These are phyloP conservation scores for Diplodia sapinea DNA, from an alignment of 2,329 filamentous ascomycete genomes.

Conservation along the genomic window DNA sequence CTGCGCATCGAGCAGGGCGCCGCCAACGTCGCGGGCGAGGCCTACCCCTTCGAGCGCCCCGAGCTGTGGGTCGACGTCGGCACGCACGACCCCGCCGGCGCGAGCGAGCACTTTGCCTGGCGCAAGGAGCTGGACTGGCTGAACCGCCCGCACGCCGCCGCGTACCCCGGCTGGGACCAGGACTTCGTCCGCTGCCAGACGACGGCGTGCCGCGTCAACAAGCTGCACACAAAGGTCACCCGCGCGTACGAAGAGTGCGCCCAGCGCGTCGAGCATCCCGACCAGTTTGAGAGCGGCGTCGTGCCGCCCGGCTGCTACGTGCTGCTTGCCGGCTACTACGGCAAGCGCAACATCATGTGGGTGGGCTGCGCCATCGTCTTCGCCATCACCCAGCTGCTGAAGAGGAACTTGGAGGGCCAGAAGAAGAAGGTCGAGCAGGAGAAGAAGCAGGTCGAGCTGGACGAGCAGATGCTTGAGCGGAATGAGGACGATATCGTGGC, in stretches of 20 bases:
- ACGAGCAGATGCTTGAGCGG: conserved; percentile 30
- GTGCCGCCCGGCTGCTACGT: conserved; percentile 25
- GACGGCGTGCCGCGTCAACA: conserved; percentile 30
- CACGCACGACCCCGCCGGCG: not conserved
- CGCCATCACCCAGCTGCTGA: not conserved
- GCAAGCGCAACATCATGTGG: conserved; percentile 23
- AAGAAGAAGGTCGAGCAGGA: conserved; percentile 27
- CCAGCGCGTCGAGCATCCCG: conserved; percentile 11
- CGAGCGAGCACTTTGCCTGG: conserved; percentile 27
- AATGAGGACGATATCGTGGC: conserved; percentile 29
- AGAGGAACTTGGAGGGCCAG: conserved; percentile 27
- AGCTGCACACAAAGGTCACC: conserved; percentile 25
- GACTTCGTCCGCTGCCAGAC: conserved; percentile 30
- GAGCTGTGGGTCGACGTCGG: conserved; percentile 19
- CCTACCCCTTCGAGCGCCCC: conserved; percentile 11
- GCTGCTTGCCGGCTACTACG: conserved; percentile 17
- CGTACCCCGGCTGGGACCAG: conserved; percentile 29
- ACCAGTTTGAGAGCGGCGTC: conserved; percentile 3
- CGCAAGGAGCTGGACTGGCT: conserved; percentile 23
- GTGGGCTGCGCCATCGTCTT: conserved; percentile 7
- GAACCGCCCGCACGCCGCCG: conserved; percentile 15
- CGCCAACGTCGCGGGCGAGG: conserved; percentile 7
- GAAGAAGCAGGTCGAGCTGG: conserved; percentile 28
- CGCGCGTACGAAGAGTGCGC: conserved; percentile 26
- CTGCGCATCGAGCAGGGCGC: conserved; percentile 27